Conservation (phyloP, 495 filamentous ascomycete genomes). For the Aspergillus coremiiformis region DNA sequence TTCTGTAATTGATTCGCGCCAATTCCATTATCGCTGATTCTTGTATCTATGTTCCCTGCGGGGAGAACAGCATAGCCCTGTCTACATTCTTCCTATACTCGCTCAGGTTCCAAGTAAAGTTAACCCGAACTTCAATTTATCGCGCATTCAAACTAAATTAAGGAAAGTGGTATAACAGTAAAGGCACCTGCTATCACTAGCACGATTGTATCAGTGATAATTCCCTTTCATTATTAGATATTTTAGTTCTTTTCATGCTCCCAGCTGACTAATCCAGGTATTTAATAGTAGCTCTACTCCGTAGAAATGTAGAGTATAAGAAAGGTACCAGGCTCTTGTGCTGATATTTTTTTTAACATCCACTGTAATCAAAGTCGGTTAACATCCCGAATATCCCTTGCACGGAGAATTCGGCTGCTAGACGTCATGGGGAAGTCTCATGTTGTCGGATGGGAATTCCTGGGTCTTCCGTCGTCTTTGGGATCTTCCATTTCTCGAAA, state of each 20-base stretch:
- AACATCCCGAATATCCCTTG: not conserved
- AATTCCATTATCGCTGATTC: constrained; percentile 5
- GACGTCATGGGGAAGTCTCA: not conserved
- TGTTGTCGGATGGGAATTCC: constrained; percentile 5
- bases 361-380: not conserved
- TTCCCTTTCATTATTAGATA: not conserved
- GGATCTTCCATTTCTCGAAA: constrained; percentile 3
- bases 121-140: not conserved
- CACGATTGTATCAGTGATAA: not conserved
- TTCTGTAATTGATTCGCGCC: constrained; percentile 8
- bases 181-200: not conserved
- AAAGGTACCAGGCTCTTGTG: not conserved
- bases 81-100: constrained; percentile 20
- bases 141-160: not conserved
- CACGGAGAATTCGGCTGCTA: not conserved
- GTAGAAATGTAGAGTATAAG: too few relatives aligned
- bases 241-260: not conserved
- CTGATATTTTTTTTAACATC: not conserved
- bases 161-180: not conserved
- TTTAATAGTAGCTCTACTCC: not conserved
- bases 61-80: constrained; percentile 15
- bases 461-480: constrained; percentile 9
- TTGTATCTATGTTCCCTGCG: constrained; percentile 18
- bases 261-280: not conserved
- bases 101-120: constrained; percentile 5